Evolutionary conservation across 2,329 filamentous ascomycete species (phyloP).

Genomic region (Colletotrichum eleusines): DNA sequence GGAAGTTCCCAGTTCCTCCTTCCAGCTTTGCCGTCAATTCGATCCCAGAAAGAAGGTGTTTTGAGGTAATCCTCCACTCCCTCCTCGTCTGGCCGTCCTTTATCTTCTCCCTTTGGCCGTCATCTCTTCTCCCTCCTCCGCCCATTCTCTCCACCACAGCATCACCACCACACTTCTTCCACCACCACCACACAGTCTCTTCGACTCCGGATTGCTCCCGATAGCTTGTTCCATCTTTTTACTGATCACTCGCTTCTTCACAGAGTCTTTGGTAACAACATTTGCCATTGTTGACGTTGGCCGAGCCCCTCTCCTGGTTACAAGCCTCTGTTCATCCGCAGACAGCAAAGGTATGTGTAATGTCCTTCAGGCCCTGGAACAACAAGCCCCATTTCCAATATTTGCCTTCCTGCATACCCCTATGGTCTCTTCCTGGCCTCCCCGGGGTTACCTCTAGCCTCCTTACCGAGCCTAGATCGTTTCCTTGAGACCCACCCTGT

Average conservation of each 20-base stretch:
- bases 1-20: conserved; percentile 7
- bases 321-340: conserved; percentile 45
- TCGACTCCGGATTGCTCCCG: conserved; percentile 61
- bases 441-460: background rate
- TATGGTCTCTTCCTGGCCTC: background rate
- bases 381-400: background rate
- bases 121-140: conserved; percentile 46
- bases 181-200: conserved; percentile 55
- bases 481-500: background rate
- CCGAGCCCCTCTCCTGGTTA: conserved; percentile 35
- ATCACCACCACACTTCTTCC: conserved; percentile 54
- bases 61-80: conserved; percentile 32
- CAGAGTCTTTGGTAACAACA: conserved; percentile 65
- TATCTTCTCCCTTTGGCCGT: conserved; percentile 43
- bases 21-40: conserved; percentile 5
- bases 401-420: background rate
- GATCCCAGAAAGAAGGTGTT: conserved; percentile 22
- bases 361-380: conserved; percentile 6
- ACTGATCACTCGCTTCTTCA: conserved; percentile 67
- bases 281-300: conserved; percentile 52
- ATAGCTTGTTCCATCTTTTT: conserved; percentile 71
- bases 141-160: conserved; percentile 52
- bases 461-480: background rate
- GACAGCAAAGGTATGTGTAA: conserved; percentile 35
- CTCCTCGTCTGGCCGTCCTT: conserved; percentile 41